phyloP scores from a whole-genome alignment of 2,329 filamentous ascomycete species.

The Tolypocladium amazonense region DNA sequence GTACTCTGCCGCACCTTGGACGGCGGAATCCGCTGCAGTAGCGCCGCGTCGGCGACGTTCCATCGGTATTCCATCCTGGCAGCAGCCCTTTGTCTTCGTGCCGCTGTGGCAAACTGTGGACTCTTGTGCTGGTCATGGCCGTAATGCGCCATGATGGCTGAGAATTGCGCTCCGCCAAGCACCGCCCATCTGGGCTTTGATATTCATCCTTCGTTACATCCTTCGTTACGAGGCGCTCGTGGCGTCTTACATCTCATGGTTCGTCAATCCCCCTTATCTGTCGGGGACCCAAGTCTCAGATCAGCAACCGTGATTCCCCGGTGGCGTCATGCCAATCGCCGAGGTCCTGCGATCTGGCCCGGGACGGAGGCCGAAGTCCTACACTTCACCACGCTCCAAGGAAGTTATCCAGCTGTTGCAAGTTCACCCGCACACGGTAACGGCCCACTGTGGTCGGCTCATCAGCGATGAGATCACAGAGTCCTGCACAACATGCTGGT shows the following conservation, averaged over 20 bases:
- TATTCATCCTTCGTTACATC: not conserved
- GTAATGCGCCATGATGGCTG: no score
- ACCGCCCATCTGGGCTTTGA: not conserved
- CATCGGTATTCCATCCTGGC: not conserved
- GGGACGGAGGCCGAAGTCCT: no score
- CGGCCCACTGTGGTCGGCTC: not conserved
- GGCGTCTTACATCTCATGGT: not conserved
- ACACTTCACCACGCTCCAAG: no score
- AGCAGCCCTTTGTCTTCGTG: not conserved
- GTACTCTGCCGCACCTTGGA: no score
- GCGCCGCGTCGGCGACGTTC: not conserved
- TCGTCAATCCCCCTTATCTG: not conserved
- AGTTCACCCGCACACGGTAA: no score
- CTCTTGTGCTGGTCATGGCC: not conserved
- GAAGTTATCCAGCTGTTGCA: no score
- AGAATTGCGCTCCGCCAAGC: not conserved
- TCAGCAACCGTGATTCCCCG: not conserved
- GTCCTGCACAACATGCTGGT: not conserved
- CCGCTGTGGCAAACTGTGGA: not conserved
- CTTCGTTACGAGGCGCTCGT: not conserved
- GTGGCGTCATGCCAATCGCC: not conserved
- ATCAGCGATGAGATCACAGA: no score
- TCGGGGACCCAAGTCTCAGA: not conserved
- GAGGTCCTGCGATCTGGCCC: not conserved
- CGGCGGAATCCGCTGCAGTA: not conserved